Conservation (phyloP, 441 rosid genomes). For the Gossypium gossypioides region DNA sequence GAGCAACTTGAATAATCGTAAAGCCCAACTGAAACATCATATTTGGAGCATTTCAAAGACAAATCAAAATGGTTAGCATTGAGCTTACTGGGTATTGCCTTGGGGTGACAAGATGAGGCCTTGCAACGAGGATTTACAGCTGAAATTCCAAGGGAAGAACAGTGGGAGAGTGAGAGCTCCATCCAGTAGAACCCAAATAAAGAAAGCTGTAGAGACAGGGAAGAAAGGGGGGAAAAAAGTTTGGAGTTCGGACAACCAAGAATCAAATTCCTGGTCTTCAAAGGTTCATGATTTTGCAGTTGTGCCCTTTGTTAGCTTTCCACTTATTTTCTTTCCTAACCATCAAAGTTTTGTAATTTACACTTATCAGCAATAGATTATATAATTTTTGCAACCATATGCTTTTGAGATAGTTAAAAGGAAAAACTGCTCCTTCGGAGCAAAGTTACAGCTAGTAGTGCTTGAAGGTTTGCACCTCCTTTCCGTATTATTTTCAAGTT, state of each 20-base stretch:
- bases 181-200: constrained; percentile 14
- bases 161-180: constrained; percentile 50
- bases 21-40: constrained; percentile 20
- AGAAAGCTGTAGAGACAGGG: background rate
- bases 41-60: constrained; percentile 15
- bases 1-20: constrained; percentile 28
- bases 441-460: too few relatives aligned
- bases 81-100: constrained; percentile 21
- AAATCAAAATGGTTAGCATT: constrained; percentile 10
- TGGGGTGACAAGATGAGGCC: constrained; percentile 25
- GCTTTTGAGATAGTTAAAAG: background rate
- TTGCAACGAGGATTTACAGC: constrained; percentile 25
- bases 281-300: background rate
- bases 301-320: background rate
- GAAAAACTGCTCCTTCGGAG: too few relatives aligned
- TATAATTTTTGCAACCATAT: background rate
- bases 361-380: background rate
- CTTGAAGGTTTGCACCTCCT: too few relatives aligned
- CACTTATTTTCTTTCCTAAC: background rate
- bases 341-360: background rate
- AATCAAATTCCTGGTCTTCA: background rate
- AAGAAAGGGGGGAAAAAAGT: background rate
- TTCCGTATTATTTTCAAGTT: too few relatives aligned
- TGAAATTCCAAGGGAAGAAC: constrained; percentile 31
- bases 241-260: background rate